A percentile compares a stretch with the other conserved stretches of the same genome.
phyloP scores from a whole-genome alignment of 352 stramenopile species.

The Pythium insidiosum region DNA sequence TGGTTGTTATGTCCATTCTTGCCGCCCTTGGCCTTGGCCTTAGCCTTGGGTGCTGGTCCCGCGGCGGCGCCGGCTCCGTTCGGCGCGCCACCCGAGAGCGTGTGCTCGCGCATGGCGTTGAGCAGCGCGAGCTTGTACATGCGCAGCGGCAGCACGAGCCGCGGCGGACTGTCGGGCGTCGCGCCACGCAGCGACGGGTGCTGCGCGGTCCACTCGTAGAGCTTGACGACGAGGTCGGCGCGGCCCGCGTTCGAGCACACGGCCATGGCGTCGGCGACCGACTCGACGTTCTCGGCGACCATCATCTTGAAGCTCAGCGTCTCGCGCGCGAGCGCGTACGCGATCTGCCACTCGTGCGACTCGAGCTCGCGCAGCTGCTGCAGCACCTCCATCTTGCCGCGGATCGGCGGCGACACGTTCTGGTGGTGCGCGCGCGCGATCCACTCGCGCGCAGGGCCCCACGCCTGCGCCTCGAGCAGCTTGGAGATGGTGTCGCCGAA shows the following conservation, averaged over 20 bases:
- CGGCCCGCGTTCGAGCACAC: conserved; percentile 46
- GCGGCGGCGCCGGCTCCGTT: no score
- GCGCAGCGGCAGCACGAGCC: conserved; percentile 37
- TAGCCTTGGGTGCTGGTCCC: no score
- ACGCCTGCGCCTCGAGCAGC: conserved; percentile 51
- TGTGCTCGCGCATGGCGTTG: conserved; percentile 36
- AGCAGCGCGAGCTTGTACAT: conserved; percentile 66
- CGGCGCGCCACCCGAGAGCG: conserved; percentile 12
- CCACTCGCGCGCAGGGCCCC: conserved; percentile 45
- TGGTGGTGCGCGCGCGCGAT: conserved; percentile 35
- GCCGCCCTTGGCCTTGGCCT: no score
- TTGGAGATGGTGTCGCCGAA: conserved; percentile 75
- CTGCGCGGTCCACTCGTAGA: conserved; percentile 39
- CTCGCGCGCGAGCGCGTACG: conserved; percentile 60
- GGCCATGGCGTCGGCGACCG: conserved; percentile 58
- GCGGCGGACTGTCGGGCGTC: no score
- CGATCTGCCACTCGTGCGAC: conserved; percentile 60
- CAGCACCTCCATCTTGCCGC: conserved; percentile 55
- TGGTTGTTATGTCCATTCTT: no score
- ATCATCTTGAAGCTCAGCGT: conserved; percentile 66
- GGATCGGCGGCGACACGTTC: conserved; percentile 49
- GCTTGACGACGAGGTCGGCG: conserved; percentile 39
- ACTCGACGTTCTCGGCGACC: conserved; percentile 53
- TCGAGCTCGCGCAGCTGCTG: conserved; percentile 20
- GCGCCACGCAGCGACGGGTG: conserved; percentile 33